Evolutionary conservation across 352 stramenopile genomes (phyloP).

Genomic region (Phytophthora hybrid): DNA sequence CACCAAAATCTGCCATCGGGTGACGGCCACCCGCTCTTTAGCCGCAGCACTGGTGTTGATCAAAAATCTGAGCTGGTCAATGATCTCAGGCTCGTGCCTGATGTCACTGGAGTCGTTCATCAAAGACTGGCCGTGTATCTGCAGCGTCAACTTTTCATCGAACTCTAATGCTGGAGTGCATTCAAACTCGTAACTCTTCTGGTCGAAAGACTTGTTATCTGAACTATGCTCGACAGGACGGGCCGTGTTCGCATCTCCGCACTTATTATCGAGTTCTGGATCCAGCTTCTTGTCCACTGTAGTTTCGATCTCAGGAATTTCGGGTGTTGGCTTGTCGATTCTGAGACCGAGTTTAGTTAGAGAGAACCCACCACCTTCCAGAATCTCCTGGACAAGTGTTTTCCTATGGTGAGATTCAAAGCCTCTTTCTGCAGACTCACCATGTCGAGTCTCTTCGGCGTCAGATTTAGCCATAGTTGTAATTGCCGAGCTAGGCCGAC

Average conservation of each 20-base stretch:
- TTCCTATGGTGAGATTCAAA: slow-evolving; percentile 17
- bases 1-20: slow-evolving; percentile 63
- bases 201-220: not conserved
- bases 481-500: not conserved
- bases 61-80: slow-evolving; percentile 54
- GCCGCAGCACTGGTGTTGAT: slow-evolving; percentile 46
- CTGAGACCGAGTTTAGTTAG: slow-evolving; percentile 20
- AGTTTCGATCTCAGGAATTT: not conserved
- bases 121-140: slow-evolving; percentile 1
- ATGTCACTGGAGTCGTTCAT: slow-evolving; percentile 21
- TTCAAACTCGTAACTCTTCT: slow-evolving; percentile 8
- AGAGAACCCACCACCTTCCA: slow-evolving; percentile 14
- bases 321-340: not conserved
- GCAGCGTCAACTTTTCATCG: slow-evolving; percentile 7
- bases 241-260: not conserved
- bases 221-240: not conserved
- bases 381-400: slow-evolving; percentile 32
- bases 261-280: slow-evolving; percentile 19
- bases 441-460: not conserved
- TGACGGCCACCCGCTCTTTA: slow-evolving; percentile 34
- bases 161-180: not conserved
- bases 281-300: not conserved
- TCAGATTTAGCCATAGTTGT: not conserved
- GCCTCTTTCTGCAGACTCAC: not conserved
- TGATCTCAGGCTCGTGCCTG: slow-evolving; percentile 53